These are phyloP conservation scores for Colletotrichum nymphaeae DNA, from an alignment of 2,329 filamentous ascomycete species.

Conservation along the genomic window DNA sequence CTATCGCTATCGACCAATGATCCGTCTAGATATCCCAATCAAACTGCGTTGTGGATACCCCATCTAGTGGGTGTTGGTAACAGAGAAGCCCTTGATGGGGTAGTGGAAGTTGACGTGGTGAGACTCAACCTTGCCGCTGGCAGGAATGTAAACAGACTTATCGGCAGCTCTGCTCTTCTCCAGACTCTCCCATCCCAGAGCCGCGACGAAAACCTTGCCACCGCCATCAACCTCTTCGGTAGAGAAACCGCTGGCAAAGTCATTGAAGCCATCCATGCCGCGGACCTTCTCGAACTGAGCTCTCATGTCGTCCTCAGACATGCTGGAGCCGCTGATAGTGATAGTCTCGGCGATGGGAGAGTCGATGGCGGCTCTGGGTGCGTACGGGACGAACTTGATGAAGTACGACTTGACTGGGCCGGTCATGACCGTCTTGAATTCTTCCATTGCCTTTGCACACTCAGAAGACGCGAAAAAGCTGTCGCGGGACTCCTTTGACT, in stretches of 20 bases:
- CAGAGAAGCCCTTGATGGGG: slow-evolving; percentile 29
- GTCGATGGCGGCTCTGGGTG: slow-evolving; percentile 27
- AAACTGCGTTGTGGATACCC: background rate
- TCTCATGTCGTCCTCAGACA: slow-evolving; percentile 22
- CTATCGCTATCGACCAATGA: background rate
- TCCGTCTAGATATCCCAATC: background rate
- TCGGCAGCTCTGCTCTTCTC: slow-evolving; percentile 28
- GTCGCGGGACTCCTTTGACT: slow-evolving; percentile 21
- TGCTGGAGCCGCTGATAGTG: slow-evolving; percentile 10
- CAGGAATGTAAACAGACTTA: slow-evolving; percentile 23
- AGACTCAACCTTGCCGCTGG: slow-evolving; percentile 10
- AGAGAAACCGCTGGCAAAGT: slow-evolving; percentile 20
- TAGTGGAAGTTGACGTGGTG: slow-evolving; percentile 32
- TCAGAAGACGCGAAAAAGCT: slow-evolving; percentile 22
- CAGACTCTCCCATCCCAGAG: slow-evolving; percentile 26
- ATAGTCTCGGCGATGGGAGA: slow-evolving; percentile 29
- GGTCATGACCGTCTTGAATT: slow-evolving; percentile 15
- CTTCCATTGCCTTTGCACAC: background rate
- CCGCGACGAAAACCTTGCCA: slow-evolving; percentile 25
- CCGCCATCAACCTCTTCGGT: slow-evolving; percentile 2
- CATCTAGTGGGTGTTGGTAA: slow-evolving; percentile 23
- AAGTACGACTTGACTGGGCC: slow-evolving; percentile 22
- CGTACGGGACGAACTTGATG: slow-evolving; percentile 30
- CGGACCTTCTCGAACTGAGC: slow-evolving; percentile 21
- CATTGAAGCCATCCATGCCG: slow-evolving; percentile 15